A percentile compares a stretch with the other conserved stretches of the same genome.
Conservation (phyloP, 2,329 filamentous ascomycete species). For the Pseudocercospora vitis region DNA sequence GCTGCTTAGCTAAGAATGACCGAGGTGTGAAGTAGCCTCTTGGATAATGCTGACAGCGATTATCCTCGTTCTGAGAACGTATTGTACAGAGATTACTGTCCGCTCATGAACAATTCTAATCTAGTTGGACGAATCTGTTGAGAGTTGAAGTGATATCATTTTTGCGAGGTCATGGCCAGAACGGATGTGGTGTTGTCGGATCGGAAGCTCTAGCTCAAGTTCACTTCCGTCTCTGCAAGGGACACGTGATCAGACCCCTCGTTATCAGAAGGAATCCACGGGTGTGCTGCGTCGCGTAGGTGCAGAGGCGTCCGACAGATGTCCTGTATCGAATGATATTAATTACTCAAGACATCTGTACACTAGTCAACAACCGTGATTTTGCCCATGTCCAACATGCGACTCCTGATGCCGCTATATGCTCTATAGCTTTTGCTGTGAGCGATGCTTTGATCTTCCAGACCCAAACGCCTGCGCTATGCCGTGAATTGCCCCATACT, state of each 20-base stretch:
- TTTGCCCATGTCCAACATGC: not conserved
- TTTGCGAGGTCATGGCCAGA: not conserved
- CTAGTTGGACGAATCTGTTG: not conserved
- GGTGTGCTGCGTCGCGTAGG: not conserved
- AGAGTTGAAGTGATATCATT: not conserved
- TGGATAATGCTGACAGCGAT: too few relatives aligned
- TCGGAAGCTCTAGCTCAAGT: slow-evolving; percentile 4
- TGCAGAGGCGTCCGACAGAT: too few relatives aligned
- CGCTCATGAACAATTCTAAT: too few relatives aligned
- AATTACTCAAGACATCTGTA: slow-evolving; percentile 5
- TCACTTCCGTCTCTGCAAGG: not conserved
- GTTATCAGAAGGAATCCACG: not conserved
- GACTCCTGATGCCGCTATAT: not conserved
- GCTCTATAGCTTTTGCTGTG: slow-evolving; percentile 7
- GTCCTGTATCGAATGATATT: not conserved
- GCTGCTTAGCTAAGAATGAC: too few relatives aligned
- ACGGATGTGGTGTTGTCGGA: not conserved
- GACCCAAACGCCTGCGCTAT: not conserved
- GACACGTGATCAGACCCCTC: too few relatives aligned
- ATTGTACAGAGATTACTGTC: too few relatives aligned
- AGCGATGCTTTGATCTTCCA: not conserved
- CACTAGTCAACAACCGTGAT: not conserved
- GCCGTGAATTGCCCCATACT: not conserved
- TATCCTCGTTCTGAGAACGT: too few relatives aligned
- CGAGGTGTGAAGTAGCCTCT: too few relatives aligned